These are phyloP conservation scores for Jackrogersella multiformis DNA, from an alignment of 495 filamentous ascomycete species.

Conservation along the genomic window DNA sequence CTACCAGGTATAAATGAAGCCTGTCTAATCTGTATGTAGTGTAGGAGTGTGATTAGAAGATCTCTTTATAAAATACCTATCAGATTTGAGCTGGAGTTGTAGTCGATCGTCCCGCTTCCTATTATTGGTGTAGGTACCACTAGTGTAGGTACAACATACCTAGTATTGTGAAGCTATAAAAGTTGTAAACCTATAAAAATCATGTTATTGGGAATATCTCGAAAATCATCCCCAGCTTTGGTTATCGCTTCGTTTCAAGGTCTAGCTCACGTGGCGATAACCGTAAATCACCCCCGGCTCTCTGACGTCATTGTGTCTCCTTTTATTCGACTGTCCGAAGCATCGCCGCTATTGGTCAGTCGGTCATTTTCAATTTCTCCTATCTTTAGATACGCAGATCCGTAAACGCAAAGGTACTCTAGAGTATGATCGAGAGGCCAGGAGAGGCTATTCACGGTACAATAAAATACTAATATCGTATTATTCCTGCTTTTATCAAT, in stretches of 20 bases:
- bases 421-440: neutral
- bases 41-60: conserved; percentile 24
- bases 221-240: conserved; percentile 41
- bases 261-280: conserved; percentile 46
- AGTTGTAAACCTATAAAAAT: conserved; percentile 18
- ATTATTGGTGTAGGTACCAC: no score
- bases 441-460: conserved; percentile 30
- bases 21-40: no score
- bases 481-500: neutral
- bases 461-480: conserved; percentile 7
- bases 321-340: neutral
- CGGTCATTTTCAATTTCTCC: neutral
- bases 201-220: conserved; percentile 6
- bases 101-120: conserved; percentile 28
- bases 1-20: no score
- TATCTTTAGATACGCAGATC: neutral
- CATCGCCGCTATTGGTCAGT: conserved; percentile 1
- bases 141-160: no score
- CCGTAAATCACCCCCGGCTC: neutral
- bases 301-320: conserved; percentile 26
- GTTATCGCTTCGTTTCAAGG: conserved; percentile 41
- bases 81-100: conserved; percentile 25
- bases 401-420: neutral
- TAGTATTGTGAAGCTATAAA: neutral
- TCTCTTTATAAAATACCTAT: conserved; percentile 21